Base-by-base conservation (phyloP, 768 basidiomycete species). In the Hypholoma fasciculare region DNA sequence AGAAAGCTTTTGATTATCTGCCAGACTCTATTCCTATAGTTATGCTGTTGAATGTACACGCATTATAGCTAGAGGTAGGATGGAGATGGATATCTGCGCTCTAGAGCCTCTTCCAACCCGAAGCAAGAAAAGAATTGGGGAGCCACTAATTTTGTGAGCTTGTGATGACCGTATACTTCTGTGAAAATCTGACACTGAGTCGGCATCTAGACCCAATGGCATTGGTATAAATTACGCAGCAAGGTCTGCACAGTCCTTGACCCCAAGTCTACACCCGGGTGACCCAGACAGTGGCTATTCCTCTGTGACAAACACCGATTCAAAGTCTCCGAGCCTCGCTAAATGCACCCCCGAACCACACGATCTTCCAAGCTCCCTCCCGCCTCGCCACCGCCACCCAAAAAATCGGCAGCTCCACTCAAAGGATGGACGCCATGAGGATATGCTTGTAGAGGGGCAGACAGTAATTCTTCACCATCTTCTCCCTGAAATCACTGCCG, bases 361-460 rank as follows among this genome's bases (percentile, higher is more conserved):
- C 43, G 30, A 19, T 12, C 16, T 8, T 39, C 14, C 14, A 23
- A 30, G 19, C 27, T 14, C 46, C 26, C n/a, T 59, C 16, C 58
- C 58, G 26, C 58, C 58, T 30, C 58, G 58, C 19, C 58, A 54
- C 37, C 58, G 52, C 40, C 43, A 50, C 46, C 52, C 56, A 46
- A 56, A 50, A 54, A 53, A 46, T 53, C 47, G n/a, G 11, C 37
- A 56, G 52, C n/a, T 19, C 17, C 23, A 49, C 27, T 19, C 27
- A 17, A 42, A 12, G 7, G 49, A 49, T 16, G 40, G 19, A 26
- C 13, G 39, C 36, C n/a, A 39, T 39, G 26, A 43, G 38, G 42
- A 49, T 17, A 49, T 57, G 16, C 12, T 34, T 3, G 53, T 54
- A 23, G 37, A 49, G 17, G 53, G 47, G 38, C 36, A 42, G n/a